phyloP scores from a whole-genome alignment of 176 grass and related monocot genomes.

The Triticum timopheevii region DNA sequence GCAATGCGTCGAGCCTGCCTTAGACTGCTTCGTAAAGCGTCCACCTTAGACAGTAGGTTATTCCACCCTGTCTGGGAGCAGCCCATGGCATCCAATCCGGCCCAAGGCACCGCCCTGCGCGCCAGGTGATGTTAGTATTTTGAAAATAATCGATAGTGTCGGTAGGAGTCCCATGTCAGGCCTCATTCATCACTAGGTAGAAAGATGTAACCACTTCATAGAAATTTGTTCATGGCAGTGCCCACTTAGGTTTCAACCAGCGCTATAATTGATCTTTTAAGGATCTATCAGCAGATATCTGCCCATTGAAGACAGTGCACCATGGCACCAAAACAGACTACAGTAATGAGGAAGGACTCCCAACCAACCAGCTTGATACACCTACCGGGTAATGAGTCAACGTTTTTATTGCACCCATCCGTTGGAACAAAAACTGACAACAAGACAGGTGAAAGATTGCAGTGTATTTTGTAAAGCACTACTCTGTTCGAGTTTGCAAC shows the following conservation, averaged over 20 bases:
- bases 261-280: background rate
- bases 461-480: background rate
- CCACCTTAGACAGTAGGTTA: background rate
- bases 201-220: too few species aligned
- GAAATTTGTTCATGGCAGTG: background rate
- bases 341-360: background rate
- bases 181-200: too few species aligned
- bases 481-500: background rate
- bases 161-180: background rate
- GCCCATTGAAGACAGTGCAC: background rate
- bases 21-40: too few species aligned
- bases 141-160: background rate
- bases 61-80: too few species aligned
- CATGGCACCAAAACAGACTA: background rate
- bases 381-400: background rate
- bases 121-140: background rate
- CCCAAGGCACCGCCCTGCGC: too few species aligned
- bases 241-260: background rate
- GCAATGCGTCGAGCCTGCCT: too few species aligned
- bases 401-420: background rate
- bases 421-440: background rate
- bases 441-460: background rate
- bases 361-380: background rate
- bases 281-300: background rate
- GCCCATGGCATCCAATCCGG: too few species aligned